Conservation (phyloP, 768 basidiomycete species). For the Naganishia randhawae region DNA sequence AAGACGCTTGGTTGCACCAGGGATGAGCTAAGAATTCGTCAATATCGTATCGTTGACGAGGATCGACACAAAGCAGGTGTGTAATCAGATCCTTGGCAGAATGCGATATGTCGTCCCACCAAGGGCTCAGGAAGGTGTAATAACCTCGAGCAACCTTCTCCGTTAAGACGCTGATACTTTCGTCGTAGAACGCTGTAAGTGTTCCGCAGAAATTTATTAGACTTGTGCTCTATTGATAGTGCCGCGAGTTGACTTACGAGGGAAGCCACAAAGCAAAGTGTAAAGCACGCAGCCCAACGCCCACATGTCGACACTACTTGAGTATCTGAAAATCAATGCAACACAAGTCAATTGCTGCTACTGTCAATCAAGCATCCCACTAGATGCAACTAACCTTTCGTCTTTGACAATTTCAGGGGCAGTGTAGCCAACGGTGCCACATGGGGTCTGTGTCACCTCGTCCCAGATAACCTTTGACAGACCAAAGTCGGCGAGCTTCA, state of each 20-base stretch:
- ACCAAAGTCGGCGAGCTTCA: slow-evolving; percentile 99
- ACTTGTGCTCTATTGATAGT: too few relatives aligned
- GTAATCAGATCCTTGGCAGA: slow-evolving; percentile 91
- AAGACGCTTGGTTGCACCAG: slow-evolving; percentile 68
- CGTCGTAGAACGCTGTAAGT: slow-evolving; percentile 90
- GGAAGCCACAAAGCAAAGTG: slow-evolving; percentile 91
- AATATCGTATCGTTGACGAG: slow-evolving; percentile 90
- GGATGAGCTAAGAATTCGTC: slow-evolving; percentile 96
- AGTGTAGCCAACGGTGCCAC: slow-evolving; percentile 99
- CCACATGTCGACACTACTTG: slow-evolving; percentile 94
- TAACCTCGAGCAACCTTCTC: slow-evolving; percentile 97
- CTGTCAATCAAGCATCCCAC: neutral
- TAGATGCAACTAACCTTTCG: slow-evolving; percentile 85
- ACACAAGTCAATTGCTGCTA: neutral
- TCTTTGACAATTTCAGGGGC: slow-evolving; percentile 99
- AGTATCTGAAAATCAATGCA: slow-evolving; percentile 31
- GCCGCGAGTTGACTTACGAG: slow-evolving; percentile 47
- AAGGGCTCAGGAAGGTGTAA: slow-evolving; percentile 96
- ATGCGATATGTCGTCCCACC: slow-evolving; percentile 94
- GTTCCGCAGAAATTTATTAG: too few relatives aligned
- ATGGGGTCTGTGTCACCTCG: slow-evolving; percentile 98
- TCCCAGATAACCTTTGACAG: slow-evolving; percentile 97
- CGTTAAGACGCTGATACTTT: slow-evolving; percentile 94
- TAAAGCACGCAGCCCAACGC: slow-evolving; percentile 98
- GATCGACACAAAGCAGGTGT: slow-evolving; percentile 91